phyloP scores from a whole-genome alignment of 306 rosid genomes.

The Macrotyloma uniflorum region DNA sequence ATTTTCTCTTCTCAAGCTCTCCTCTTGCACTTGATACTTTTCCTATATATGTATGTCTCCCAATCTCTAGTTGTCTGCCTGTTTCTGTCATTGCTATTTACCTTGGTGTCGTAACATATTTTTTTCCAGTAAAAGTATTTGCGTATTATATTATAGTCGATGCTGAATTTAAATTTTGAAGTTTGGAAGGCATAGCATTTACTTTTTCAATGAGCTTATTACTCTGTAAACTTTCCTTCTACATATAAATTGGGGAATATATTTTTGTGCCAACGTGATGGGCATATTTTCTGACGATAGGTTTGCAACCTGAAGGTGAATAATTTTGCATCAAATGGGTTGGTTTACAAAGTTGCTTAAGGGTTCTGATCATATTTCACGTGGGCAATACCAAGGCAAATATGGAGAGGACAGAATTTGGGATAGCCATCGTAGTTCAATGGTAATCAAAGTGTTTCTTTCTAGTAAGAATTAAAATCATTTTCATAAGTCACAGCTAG shows the following conservation, averaged over 20 bases:
- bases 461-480: conserved; percentile 4
- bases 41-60: background rate
- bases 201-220: conserved; percentile 1
- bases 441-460: conserved; percentile 52
- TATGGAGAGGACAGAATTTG: conserved; percentile 59
- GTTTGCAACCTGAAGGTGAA: conserved; percentile 37
- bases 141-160: background rate
- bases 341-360: conserved; percentile 80
- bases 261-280: conserved; percentile 15
- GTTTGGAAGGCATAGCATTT: conserved; percentile 5
- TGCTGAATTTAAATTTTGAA: conserved; percentile 9
- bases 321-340: conserved; percentile 58
- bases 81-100: background rate
- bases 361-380: conserved; percentile 60
- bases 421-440: conserved; percentile 58
- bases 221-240: conserved; percentile 20
- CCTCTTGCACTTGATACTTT: background rate
- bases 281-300: conserved; percentile 47
- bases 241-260: background rate
- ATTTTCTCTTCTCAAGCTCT: background rate
- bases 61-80: background rate
- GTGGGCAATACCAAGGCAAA: conserved; percentile 54
- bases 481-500: conserved; percentile 11
- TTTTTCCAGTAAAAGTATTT: too few species aligned
- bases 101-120: background rate